Percentiles rank a stretch among this genome's conserved stretches.
These are phyloP conservation scores for Lophium mytilinum DNA, from an alignment of 495 filamentous ascomycete species.

Conservation along the genomic window DNA sequence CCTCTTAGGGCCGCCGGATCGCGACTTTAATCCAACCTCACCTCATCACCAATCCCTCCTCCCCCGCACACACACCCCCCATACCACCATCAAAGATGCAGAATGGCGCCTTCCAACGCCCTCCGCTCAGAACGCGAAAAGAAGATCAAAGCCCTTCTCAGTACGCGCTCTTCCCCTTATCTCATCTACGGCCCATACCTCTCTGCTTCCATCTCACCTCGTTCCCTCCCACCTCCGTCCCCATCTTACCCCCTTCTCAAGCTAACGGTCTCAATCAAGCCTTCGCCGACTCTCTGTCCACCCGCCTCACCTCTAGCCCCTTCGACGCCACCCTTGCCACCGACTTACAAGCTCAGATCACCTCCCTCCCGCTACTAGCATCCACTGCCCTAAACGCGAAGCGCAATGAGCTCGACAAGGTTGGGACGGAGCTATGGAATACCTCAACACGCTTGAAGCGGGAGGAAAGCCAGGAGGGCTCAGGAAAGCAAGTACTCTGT, in stretches of 20 bases:
- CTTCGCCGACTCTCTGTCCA: constrained; percentile 10
- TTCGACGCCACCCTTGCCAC: constrained; percentile 12
- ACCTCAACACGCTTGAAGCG: constrained; percentile 46
- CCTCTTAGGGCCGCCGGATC: not conserved
- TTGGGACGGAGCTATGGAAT: constrained; percentile 60
- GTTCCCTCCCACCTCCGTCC: not conserved
- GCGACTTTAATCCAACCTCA: not conserved
- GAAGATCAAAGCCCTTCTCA: constrained; percentile 20
- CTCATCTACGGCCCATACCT: not conserved
- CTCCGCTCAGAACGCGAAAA: constrained; percentile 20
- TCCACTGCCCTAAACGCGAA: constrained; percentile 19
- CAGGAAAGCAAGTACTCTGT: constrained; percentile 12
- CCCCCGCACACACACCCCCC: not conserved
- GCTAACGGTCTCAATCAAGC: not conserved
- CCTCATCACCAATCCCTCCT: not conserved
- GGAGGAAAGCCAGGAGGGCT: constrained; percentile 5
- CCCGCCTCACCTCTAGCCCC: constrained; percentile 1
- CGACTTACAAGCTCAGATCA: constrained; percentile 24
- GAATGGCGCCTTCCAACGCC: constrained; percentile 6
- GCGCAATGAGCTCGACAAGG: constrained; percentile 43
- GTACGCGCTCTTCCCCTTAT: constrained; percentile 3
- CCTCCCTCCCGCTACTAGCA: constrained; percentile 15
- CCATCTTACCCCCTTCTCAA: not conserved
- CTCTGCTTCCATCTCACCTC: not conserved
- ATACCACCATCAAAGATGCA: no score